Evolutionary conservation across 1,284 basidiomycete genomes (phyloP).

Genomic region (Pseudozyma sp.): DNA sequence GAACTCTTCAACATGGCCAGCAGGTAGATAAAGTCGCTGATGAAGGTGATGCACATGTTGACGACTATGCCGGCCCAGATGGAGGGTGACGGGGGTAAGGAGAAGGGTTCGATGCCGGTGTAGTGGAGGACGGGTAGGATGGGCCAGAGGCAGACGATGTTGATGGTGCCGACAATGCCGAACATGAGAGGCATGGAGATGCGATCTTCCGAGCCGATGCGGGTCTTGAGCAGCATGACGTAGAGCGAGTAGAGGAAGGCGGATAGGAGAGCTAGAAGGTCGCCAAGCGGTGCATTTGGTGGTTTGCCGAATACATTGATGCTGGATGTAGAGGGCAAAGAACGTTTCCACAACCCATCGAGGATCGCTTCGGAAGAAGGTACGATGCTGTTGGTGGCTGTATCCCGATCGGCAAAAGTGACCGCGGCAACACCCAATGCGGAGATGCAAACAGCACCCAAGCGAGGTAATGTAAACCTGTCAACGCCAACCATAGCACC

Average conservation of each 20-base stretch:
- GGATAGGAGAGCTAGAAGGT: conserved; percentile 62
- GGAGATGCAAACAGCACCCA: conserved; percentile 83
- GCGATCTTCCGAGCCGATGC: conserved; percentile 71
- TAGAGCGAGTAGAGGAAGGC: conserved; percentile 84
- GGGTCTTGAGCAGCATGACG: conserved; percentile 84
- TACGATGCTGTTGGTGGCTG: conserved; percentile 18
- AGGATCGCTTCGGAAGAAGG: not conserved
- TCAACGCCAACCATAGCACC: conserved; percentile 89
- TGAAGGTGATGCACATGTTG: conserved; percentile 78
- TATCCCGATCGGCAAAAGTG: conserved; percentile 69
- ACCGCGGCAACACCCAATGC: conserved; percentile 88
- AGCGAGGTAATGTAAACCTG: conserved; percentile 78
- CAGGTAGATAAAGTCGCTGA: conserved; percentile 60
- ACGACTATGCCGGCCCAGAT: conserved; percentile 78
- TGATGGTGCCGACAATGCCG: conserved; percentile 82
- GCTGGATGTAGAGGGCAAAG: not conserved
- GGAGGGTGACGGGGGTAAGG: conserved; percentile 76
- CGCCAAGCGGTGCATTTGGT: conserved; percentile 58
- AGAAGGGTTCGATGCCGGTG: conserved; percentile 80
- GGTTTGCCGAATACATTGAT: conserved; percentile 11
- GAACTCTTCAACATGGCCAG: conserved; percentile 95
- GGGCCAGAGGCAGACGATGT: conserved; percentile 83
- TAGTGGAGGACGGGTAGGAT: conserved; percentile 84
- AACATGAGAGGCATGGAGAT: conserved; percentile 72
- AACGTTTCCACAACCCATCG: conserved; percentile 31